Conservation (phyloP, 1,284 basidiomycete genomes). For the Moesziomyces sp. region DNA sequence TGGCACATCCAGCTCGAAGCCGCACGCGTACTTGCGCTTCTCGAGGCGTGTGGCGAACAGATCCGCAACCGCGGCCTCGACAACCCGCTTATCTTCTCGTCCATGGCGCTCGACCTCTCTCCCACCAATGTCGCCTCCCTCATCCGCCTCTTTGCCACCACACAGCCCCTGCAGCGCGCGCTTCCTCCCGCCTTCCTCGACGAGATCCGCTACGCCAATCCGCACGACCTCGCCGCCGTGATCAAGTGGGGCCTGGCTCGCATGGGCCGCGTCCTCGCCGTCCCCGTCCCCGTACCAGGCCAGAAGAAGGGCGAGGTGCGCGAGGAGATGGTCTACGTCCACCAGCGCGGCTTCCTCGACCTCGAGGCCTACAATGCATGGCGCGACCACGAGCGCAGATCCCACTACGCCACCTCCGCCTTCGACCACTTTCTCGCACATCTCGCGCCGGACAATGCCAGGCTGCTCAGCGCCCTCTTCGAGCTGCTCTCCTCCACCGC, state of each 20-base stretch:
- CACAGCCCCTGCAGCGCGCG: conserved; percentile 11
- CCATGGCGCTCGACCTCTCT: conserved; percentile 64
- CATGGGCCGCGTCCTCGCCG: conserved; percentile 61
- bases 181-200: conserved; percentile 39
- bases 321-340: conserved; percentile 62
- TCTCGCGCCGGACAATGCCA: conserved; percentile 38
- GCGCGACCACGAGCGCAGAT: conserved; percentile 56
- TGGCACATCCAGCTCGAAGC: conserved; percentile 57
- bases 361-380: conserved; percentile 60
- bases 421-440: conserved; percentile 45
- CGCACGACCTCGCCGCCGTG: conserved; percentile 63
- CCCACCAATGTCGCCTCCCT: conserved; percentile 50
- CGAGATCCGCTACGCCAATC: conserved; percentile 61
- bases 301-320: conserved; percentile 39
- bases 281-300: conserved; percentile 34
- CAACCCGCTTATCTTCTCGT: conserved; percentile 64
- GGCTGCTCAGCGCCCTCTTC: conserved; percentile 57
- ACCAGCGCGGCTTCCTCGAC: conserved; percentile 64
- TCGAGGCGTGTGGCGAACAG: conserved; percentile 51
- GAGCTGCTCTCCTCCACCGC: conserved; percentile 63
- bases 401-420: conserved; percentile 39
- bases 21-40: conserved; percentile 35
- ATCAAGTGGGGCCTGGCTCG: conserved; percentile 67
- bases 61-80: conserved; percentile 63
- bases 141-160: conserved; percentile 38